Percentiles rank a stretch among this genome's conserved stretches.
phyloP scores from a whole-genome alignment of 1,284 basidiomycete genomes.

The Ganoderma sinense region DNA sequence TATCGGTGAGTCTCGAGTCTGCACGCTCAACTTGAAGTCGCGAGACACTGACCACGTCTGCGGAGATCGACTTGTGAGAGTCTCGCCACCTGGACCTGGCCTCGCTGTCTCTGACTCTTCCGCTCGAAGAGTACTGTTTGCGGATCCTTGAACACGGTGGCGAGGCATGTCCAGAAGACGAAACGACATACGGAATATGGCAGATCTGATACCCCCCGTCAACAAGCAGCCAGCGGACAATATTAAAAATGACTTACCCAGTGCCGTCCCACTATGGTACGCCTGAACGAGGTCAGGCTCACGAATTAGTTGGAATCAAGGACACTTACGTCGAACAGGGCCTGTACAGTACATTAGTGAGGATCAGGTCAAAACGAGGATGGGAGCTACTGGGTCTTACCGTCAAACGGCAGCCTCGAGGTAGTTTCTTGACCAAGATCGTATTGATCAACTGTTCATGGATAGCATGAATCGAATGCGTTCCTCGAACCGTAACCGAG shows the following conservation, averaged over 20 bases:
- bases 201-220: constrained; percentile 51
- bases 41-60: constrained; percentile 54
- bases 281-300: constrained; percentile 45
- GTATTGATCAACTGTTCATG: constrained; percentile 61
- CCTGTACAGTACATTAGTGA: constrained; percentile 47
- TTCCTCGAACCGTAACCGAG: background rate
- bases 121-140: constrained; percentile 65
- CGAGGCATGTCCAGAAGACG: background rate
- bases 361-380: background rate
- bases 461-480: constrained; percentile 6
- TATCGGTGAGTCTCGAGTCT: constrained; percentile 24
- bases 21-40: no score
- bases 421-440: constrained; percentile 67
- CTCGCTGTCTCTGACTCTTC: constrained; percentile 58
- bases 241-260: constrained; percentile 50
- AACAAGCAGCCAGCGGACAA: background rate
- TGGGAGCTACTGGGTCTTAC: constrained; percentile 46
- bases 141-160: background rate
- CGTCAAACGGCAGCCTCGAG: constrained; percentile 72
- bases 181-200: constrained; percentile 59
- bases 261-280: constrained; percentile 68
- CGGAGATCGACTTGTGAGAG: constrained; percentile 46
- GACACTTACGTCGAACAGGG: constrained; percentile 65
- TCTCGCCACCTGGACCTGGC: constrained; percentile 46
- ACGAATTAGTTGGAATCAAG: constrained; percentile 15